Evolutionary conservation across 1,284 basidiomycete genomes (phyloP), one percentile per base, ranked within the genome.

Genomic region (Boletus sp.): DNA sequence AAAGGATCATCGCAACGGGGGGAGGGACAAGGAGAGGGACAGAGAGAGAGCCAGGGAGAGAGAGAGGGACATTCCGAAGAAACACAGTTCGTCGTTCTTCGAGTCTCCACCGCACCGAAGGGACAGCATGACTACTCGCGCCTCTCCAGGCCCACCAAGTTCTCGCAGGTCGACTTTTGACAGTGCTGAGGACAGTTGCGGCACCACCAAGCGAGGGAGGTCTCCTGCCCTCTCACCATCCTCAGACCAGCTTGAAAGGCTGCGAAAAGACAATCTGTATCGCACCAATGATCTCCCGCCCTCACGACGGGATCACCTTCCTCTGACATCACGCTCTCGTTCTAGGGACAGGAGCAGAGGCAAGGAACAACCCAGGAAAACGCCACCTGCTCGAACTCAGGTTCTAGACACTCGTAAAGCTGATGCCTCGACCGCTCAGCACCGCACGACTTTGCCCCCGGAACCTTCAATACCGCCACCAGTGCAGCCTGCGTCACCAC

Each of bases 201-300:
- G 48, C 46, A 33, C 46, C 23, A 34, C 45, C 8, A 64, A 48
- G 32, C 47, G 49, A 36, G 48, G 41, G 17, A 51, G 49, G 42
- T 65, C 64, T 2, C 65, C 66, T 20, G 51, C 54, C 23, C 41
- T 51, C 29, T 68, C 63, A 5, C 14, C 50, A 7, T 41, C 48
- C 23, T 66, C 65, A 27, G 64, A 67, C 47, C 45, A 55, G 12
- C 52, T 59, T 7, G 65, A 59, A 42, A 50, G 19, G 45, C 23
- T 52, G 19, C 52, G 52, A 42, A 58, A 41, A 32, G 60, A 65
- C 44, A 41, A 17, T 32, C 41, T 26, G 9, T 16, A 48, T 43
- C 38, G 12, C 19, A n/a, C 30, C 37, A 44, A 36, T 27, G 45
- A 60, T 19, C 39, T 9, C 12, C 29, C 46, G 9, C 27, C 44